phyloP scores from a whole-genome alignment of 495 filamentous ascomycete genomes.

The Penicillium dipodomyicola region DNA sequence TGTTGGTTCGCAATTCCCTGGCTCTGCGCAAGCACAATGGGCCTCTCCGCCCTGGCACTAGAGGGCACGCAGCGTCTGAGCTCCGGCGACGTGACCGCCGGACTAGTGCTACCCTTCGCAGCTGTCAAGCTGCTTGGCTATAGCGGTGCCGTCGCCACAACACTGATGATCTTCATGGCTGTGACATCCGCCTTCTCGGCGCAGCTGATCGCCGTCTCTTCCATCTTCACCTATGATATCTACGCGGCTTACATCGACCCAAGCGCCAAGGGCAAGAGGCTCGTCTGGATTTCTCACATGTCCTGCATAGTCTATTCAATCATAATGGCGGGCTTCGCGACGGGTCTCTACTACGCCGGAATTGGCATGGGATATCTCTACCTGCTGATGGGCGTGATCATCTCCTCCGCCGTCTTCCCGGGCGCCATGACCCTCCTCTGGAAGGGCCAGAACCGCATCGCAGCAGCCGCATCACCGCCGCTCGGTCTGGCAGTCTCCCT shows the following conservation, averaged over 20 bases:
- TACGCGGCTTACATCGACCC: constrained; percentile 64
- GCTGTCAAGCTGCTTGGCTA: constrained; percentile 86
- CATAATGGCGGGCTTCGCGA: constrained; percentile 81
- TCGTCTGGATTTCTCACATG: constrained; percentile 83
- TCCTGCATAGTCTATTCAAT: constrained; percentile 75
- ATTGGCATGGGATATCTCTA: constrained; percentile 77
- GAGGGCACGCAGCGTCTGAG: constrained; percentile 72
- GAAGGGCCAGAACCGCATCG: constrained; percentile 80
- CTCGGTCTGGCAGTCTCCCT: constrained; percentile 74
- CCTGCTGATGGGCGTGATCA: constrained; percentile 89
- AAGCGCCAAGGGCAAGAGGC: constrained; percentile 63
- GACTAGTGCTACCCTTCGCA: constrained; percentile 84
- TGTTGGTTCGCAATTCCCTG: constrained; percentile 97
- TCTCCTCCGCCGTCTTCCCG: constrained; percentile 80
- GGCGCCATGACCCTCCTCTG: constrained; percentile 79
- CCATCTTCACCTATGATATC: constrained; percentile 91
- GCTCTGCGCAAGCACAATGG: constrained; percentile 91
- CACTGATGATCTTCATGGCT: constrained; percentile 93
- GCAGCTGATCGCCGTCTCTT: constrained; percentile 88
- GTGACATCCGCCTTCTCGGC: constrained; percentile 88
- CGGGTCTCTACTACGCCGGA: constrained; percentile 70
- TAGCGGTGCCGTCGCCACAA: constrained; percentile 79
- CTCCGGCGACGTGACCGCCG: constrained; percentile 74
- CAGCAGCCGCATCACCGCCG: constrained; percentile 68
- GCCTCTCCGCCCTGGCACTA: constrained; percentile 80